A percentile compares a stretch with the other conserved stretches of the same genome.
These are phyloP conservation scores for Fusarium keratoplasticum DNA, from an alignment of 2,329 filamentous ascomycete genomes.

Conservation along the genomic window DNA sequence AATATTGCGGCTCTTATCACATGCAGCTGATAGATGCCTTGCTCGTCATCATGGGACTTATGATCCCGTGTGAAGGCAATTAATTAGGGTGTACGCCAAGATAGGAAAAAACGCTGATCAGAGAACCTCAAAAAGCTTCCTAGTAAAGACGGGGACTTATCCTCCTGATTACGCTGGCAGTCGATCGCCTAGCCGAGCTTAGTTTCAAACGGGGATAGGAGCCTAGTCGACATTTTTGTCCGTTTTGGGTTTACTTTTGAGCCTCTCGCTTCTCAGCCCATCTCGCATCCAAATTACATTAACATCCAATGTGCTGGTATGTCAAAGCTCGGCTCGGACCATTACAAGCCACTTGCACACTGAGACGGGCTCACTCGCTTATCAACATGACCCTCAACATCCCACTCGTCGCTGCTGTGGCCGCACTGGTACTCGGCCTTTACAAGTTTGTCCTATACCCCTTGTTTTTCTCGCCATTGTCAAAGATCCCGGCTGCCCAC, in stretches of 20 bases:
- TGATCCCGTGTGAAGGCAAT: neutral
- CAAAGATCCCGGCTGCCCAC: slow-evolving; percentile 37
- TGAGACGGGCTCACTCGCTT: neutral
- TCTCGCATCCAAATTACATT: neutral
- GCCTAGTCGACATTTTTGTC: neutral
- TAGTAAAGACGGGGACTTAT: neutral
- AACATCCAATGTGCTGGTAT: neutral
- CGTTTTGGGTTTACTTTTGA: neutral
- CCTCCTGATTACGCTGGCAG: neutral
- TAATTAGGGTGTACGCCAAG: neutral
- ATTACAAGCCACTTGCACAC: neutral
- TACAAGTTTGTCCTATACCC: neutral
- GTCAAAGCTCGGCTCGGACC: neutral
- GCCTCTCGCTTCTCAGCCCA: neutral
- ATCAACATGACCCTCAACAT: neutral
- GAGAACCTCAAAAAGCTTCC: neutral
- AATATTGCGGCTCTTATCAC: neutral
- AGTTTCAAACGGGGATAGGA: neutral
- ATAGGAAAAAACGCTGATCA: neutral
- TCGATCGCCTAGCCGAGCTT: neutral
- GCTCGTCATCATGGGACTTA: neutral
- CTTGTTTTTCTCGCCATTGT: slow-evolving; percentile 35
- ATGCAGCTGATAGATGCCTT: neutral
- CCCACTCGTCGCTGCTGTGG: neutral
- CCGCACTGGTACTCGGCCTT: neutral